Evolutionary conservation across 495 filamentous ascomycete genomes (phyloP), one percentile per base, ranked within the genome.

Genomic region (Penicillium lividum): DNA sequence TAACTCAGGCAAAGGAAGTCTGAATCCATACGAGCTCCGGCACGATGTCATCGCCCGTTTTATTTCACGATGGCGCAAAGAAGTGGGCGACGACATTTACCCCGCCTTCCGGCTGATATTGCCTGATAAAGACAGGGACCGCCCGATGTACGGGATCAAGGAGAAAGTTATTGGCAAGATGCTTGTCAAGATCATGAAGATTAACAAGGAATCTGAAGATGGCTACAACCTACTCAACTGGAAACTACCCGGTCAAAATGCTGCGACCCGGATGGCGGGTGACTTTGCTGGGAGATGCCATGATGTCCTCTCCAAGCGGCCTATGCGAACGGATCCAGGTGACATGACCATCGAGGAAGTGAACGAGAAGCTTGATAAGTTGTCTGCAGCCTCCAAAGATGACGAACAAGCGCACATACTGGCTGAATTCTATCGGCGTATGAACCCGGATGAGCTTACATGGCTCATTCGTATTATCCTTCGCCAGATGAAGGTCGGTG

Each of bases 401-500:
- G 88, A 86, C 27, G 77, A 91, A 54, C 93, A 97, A 70, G 61
- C 89, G 47, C 86, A 84, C 1, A 90, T 98, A 42, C 83, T 96
- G 59, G 77, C 84, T 55, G 79, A 86, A 43, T 94, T 98, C 69
- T 98, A 98, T 70, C 82, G 86, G 44, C 80, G 84, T 7, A 98
- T 97, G 93, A 95, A 94, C 66, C 85, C 95, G 0, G 88, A 94
- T 56, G 94, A 98, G 74, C 70, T 98, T 36, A 88, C 88, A 80
- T 98, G 94, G 94, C 74, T 97, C 52, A 88, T 98, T 55, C 87
- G 94, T 5, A 97, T 98, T 54, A 92, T 98, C 43, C 79, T 98
- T 34, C 90, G 91, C 52, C 91, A 97, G 69, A 97, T 97, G 94
- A 97, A 93, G 73, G 85, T 98, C n/a, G 94, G 95, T 4, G 95